Conservation (phyloP, 352 stramenopile species). For the Pythium myriotylum region DNA sequence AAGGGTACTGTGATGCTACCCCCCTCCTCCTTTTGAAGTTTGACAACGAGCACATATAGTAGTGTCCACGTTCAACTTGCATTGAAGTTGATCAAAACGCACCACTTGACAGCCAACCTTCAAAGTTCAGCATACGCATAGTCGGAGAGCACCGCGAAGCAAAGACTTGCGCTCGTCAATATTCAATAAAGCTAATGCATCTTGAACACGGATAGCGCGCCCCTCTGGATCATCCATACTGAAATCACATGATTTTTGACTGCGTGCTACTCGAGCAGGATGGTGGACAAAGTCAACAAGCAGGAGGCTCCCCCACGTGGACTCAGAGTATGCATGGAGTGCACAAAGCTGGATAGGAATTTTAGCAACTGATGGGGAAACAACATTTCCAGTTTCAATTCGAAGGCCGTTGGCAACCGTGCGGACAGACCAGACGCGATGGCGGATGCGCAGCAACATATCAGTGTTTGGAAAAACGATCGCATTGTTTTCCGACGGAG, state of each 20-base stretch:
- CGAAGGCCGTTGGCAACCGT: background rate
- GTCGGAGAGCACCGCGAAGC: background rate
- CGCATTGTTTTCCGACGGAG: too few species aligned
- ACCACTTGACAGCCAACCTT: too few species aligned
- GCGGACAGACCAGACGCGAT: background rate
- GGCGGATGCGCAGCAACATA: too few species aligned
- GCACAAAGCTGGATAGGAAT: background rate
- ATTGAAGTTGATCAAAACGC: too few species aligned
- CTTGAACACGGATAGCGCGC: background rate
- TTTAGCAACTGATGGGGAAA: too few species aligned
- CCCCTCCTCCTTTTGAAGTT: too few species aligned
- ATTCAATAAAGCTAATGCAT: background rate
- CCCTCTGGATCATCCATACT: background rate
- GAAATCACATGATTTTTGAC: too few species aligned
- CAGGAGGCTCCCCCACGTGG: background rate
- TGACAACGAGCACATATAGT: too few species aligned
- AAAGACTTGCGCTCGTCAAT: background rate
- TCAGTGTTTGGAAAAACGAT: too few species aligned
- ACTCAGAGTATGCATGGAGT: background rate
- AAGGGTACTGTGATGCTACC: too few species aligned
- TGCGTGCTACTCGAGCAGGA: too few species aligned
- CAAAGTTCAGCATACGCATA: background rate
- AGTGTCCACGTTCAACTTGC: too few species aligned
- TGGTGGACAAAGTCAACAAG: slow-evolving; percentile 1
- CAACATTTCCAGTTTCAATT: background rate